Evolutionary conservation across 257 asterid genomes (phyloP), one percentile per base, ranked within the genome.

Genomic region (Eucommia ulmoides): DNA sequence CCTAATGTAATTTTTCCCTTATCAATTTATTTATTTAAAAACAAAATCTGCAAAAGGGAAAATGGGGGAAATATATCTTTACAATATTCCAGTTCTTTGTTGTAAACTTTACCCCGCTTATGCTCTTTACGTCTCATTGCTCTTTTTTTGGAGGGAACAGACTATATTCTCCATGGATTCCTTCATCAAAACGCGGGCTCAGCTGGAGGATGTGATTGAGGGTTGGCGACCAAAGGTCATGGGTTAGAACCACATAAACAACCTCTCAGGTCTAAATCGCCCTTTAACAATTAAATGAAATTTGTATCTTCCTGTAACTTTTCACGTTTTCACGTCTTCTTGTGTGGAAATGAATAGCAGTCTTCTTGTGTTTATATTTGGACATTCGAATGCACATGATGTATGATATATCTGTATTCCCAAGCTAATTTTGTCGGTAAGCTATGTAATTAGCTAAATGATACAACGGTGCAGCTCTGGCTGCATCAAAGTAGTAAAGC

Each of bases 221-320:
- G 96, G 98, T 45, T 89, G 98, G 98, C 72, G 92, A 61, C 71
- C 94, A 23, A 89, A 89, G 68, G 94, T 72, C 47, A 79, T 74
- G 77, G 96, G 83, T 45, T 63, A 54, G 59, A 6, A 14, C 12
- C 12, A 14, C 12, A 8, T 29, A 29, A 8, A 6, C 1, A 29
- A 6, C 38, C 10, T 29, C 12, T 29, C 7, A 6, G 12, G 38
- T 14, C 38, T 29, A 29, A 8, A 29, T 29, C 12, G 7, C 12
- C 12, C 38, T 29, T 29, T 29, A 29, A 29, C 10, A 29, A 14
- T 8, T 29, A 29, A 6, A 29, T 29, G 38, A 29, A 29, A 29
- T 6, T 29, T 6, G 38, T 29, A 29, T 29, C 12, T 8, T 29
- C 38, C 38, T 29, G 12, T 8, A 29, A 29, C 7, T 14, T 29